phyloP scores from a whole-genome alignment of 495 filamentous ascomycete species.

The Pseudomonodictys pantanalensis region DNA sequence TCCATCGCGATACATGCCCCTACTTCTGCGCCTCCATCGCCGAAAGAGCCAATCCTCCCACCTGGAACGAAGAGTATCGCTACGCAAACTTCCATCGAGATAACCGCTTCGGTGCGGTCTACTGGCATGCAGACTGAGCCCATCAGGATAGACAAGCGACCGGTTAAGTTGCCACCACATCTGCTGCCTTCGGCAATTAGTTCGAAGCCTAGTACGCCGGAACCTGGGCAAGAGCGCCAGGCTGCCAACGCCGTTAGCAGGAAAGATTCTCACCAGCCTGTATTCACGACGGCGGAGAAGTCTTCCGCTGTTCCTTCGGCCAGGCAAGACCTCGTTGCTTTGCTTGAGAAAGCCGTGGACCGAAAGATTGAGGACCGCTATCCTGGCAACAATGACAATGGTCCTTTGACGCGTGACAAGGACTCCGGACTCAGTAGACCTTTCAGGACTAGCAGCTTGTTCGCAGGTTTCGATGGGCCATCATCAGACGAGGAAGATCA shows the following conservation, averaged over 20 bases:
- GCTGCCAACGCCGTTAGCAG: slow-evolving; percentile 27
- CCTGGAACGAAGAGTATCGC: slow-evolving; percentile 62
- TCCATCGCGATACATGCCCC: slow-evolving; percentile 67
- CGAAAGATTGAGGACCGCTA: slow-evolving; percentile 60
- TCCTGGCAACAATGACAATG: slow-evolving; percentile 80
- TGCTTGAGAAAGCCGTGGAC: slow-evolving; percentile 16
- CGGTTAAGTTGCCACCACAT: slow-evolving; percentile 70
- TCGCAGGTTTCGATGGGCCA: slow-evolving; percentile 73
- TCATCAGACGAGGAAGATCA: slow-evolving; percentile 52
- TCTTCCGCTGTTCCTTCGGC: slow-evolving; percentile 1
- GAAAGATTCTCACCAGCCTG: slow-evolving; percentile 17
- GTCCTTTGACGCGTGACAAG: slow-evolving; percentile 60
- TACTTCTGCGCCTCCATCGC: slow-evolving; percentile 61
- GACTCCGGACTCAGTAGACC: slow-evolving; percentile 63
- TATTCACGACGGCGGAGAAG: slow-evolving; percentile 1
- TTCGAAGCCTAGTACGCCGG: slow-evolving; percentile 54
- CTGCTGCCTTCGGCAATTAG: slow-evolving; percentile 70
- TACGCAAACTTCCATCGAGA: slow-evolving; percentile 51
- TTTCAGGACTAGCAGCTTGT: slow-evolving; percentile 75
- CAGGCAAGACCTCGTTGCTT: slow-evolving; percentile 13
- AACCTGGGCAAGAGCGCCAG: slow-evolving; percentile 37
- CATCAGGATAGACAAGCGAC: slow-evolving; percentile 72
- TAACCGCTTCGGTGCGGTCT: slow-evolving; percentile 46
- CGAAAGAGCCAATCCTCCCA: slow-evolving; percentile 58
- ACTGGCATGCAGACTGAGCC: slow-evolving; percentile 80